These are phyloP conservation scores for Phaseolus coccineus DNA, from an alignment of 331 rosid species.

Conservation along the genomic window DNA sequence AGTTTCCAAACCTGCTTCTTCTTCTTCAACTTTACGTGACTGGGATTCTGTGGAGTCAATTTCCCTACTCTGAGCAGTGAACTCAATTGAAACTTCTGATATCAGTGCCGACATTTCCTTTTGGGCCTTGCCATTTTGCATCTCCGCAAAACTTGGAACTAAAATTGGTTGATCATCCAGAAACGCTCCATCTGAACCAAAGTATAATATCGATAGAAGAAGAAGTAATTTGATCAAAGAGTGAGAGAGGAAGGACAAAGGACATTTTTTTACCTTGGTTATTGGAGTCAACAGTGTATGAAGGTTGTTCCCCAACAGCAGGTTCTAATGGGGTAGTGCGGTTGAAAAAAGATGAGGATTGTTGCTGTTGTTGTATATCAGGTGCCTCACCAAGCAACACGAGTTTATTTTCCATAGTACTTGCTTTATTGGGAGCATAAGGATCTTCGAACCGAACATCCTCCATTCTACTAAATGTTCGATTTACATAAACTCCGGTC, in stretches of 20 bases:
- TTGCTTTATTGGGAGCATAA: background rate
- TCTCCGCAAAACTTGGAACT: background rate
- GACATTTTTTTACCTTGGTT: background rate
- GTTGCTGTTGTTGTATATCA: background rate
- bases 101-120: background rate
- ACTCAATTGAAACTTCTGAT: no score
- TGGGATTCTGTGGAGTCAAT: background rate
- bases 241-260: no score
- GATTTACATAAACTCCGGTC: background rate
- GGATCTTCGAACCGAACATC: constrained; percentile 15
- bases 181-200: background rate
- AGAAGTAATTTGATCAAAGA: no score
- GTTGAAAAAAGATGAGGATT: background rate
- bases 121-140: background rate
- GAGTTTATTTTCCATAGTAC: background rate
- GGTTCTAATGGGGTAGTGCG: background rate
- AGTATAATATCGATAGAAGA: background rate
- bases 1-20: background rate
- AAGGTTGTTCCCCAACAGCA: background rate
- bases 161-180: no score
- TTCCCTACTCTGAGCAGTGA: background rate
- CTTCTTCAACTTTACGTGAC: background rate
- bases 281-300: background rate
- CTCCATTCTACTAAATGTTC: background rate
- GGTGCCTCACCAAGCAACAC: background rate